Base-by-base conservation (phyloP, 2,329 filamentous ascomycete species). In the Pestalotiopsis sp. region DNA sequence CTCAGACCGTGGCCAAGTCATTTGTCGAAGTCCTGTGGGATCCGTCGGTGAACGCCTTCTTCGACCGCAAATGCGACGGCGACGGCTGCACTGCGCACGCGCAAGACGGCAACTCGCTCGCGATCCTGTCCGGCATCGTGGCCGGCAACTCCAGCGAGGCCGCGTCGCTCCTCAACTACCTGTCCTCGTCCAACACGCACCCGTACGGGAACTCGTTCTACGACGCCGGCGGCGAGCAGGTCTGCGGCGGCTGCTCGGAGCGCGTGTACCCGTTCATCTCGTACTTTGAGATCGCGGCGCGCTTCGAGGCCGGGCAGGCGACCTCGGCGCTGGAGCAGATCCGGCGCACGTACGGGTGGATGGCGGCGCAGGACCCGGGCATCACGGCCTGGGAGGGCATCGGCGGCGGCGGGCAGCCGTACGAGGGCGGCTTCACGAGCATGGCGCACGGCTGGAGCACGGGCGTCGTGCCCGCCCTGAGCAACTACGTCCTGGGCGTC, bases 341-440 rank as follows among this genome's bases (percentile, higher is more conserved):
- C 14, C 75, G 79, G 57, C 77, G 85, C 20, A 75, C 85, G 17
- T 87, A 86, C 70, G 84, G 84, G 4, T 85, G 83, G 81, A 87
- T 87, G 85, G 75, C 81, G 3, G 70, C 71, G 0, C 77, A 82
- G 11, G 85, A 87, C 70, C 85, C 85, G 0, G 77, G 77, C 0
- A 73, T 83, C 14, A 87, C 85, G 3, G 80, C 82, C 70, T 87
- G 85, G 85, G 85, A 87, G 72, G 85, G 84, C 0, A 83, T 87
- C 64, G 85, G 83, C 1, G 71, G 74, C 0, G 74, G 76, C 23
- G 85, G 85, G 0, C 65, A 64, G 2, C 77, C 81, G 36, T 87
- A 87, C 69, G 80, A 86, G 72, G 80, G 74, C 1, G 80, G 74
- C 0, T 86, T 81, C 68, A 87, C 84, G 17, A 84, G 82, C 20